Evolutionary conservation across 768 basidiomycete genomes (phyloP), one percentile per base, ranked within the genome.

Genomic region (Lactarius hatsudake): DNA sequence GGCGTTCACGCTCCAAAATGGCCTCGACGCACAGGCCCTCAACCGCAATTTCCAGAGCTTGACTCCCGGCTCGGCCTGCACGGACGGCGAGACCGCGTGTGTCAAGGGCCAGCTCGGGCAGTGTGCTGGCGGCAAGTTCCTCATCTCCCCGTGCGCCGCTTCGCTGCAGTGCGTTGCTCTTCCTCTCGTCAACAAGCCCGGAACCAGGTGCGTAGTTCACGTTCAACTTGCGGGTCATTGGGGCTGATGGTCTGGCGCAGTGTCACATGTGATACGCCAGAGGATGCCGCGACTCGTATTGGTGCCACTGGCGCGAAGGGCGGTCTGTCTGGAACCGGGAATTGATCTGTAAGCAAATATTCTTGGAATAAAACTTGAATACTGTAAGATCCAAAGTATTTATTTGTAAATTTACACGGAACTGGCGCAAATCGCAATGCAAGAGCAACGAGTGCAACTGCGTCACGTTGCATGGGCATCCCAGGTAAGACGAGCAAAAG

Each of bases 51-150:
- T 74, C 70, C 45, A 61, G 30, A 57, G 62, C 15, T 61, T 74
- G n/a, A 60, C 69, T 12, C 20, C 70, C 13, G 77, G 60, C 74
- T 79, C 64, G 70, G 71, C 71, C 54, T 80, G 69, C 72, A 80
- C 38, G 71, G 75, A 56, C 72, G 81, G 80, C 74, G 71, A 73
- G 64, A 28, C 68, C 26, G 64, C 66, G 28, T 70, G 67, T 65
- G 53, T 72, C 15, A 1, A 59, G 6, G 67, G 61, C 51, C 40
- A 61, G 20, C 62, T 73, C 53, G 74, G 71, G 13, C 63, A 68
- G 23, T 78, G 76, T 63, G 68, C 36, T 36, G 42, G 42, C 57
- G 66, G 66, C 30, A 64, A 72, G 54, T 73, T 75, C 59, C 60
- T 18, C 17, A n/a, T 68, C 28, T 53, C 66, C 1, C 32, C 69